Base-by-base conservation (phyloP, 306 rosid species). In the Quercus cerris region DNA sequence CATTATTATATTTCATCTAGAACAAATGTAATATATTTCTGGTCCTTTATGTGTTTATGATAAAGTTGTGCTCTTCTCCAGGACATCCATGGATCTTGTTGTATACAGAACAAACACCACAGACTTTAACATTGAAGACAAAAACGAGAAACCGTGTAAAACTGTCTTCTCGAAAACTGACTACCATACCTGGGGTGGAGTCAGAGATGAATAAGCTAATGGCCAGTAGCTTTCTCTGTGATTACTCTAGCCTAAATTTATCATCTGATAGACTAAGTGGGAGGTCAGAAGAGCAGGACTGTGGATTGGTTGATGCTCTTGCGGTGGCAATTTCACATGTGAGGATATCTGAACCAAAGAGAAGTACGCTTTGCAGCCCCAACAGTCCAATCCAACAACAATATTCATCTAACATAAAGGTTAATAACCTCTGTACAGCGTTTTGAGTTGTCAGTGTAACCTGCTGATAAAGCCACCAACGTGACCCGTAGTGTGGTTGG, bases 51-150 rank as follows among this genome's bases (percentile, higher is more conserved):
- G 25, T 7, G 17, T 19, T 67, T 19, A 17, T 67, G 72, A 67
- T 22, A 15, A 0, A 49, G 55, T 38, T 77, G 80, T 67, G 68
- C 49, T 81, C 44, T 35, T 44, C 80, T 82, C 80, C 97, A 96
- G 99, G 94, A 80, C 97, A 96, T 85, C 99, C 99, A 23, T 96
- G 99, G 99, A 81, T 96, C 75, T 74, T 88, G 79, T 93, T 93
- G 83, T 89, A 96, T 78, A 93, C 99, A 6, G 94, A 88, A 13
- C 89, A 90, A 7, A 76, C 94, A 27, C 74, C 88, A 18, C 82
- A 80, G 63, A 77, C 82, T 72, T 86, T 96, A 17, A 92, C 99
- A 56, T 52, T 89, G 73, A 93, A 86, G 82, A 55, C 88, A 56
- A 91, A 80, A 73, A 71, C 44, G 30, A 91, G 85, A 86, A 84